phyloP scores from a whole-genome alignment of 177 flowering plant genomes.

The Vitis hybrid region DNA sequence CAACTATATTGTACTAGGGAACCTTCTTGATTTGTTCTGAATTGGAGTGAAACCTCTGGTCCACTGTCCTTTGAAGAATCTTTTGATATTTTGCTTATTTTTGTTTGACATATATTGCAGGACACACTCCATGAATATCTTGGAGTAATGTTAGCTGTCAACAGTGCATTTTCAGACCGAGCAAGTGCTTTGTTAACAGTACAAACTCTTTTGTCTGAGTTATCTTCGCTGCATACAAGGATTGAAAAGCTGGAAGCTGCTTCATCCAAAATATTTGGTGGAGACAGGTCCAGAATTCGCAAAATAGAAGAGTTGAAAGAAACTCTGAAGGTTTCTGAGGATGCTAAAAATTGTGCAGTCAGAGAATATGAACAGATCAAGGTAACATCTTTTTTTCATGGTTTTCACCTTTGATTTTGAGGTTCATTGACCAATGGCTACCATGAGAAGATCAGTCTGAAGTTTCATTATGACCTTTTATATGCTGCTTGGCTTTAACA shows the following conservation, averaged over 20 bases:
- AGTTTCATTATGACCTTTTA: too few species aligned
- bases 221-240: conserved; percentile 69
- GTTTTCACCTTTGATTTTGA: not conserved
- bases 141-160: conserved; percentile 84
- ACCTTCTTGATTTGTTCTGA: too few species aligned
- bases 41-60: too few species aligned
- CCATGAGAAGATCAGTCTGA: too few species aligned
- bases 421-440: too few species aligned
- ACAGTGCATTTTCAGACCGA: conserved; percentile 86
- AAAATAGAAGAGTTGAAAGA: conserved; percentile 84
- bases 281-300: conserved; percentile 76
- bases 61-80: too few species aligned
- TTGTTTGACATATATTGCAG: conserved; percentile 36
- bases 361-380: conserved; percentile 89
- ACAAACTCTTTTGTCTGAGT: conserved; percentile 84
- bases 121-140: conserved; percentile 90
- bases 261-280: conserved; percentile 92
- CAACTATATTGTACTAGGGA: too few species aligned
- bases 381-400: conserved; percentile 38
- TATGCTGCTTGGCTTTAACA: too few species aligned
- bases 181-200: conserved; percentile 90
- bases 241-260: conserved; percentile 87
- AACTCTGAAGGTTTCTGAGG: conserved; percentile 72
- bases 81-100: not conserved
- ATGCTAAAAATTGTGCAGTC: conserved; percentile 75